Base-by-base conservation (phyloP, 805 yeast genomes). In the Maudiozyma barnettii region DNA sequence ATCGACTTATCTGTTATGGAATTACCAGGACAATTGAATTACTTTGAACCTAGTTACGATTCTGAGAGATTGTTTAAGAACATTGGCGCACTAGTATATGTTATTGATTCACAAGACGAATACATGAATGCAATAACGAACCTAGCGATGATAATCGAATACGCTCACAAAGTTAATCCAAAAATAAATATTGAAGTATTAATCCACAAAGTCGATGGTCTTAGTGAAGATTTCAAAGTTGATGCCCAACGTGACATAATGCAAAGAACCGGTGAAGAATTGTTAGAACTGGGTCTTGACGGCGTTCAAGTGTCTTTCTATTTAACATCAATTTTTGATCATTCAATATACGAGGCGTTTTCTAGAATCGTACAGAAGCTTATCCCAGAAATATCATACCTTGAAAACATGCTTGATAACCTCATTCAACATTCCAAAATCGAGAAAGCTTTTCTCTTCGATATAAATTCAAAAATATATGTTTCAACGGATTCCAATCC, bases 401-500 rank as follows among this genome's bases (percentile, higher is more conserved):
- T 93, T 53, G 98, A 93, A 55, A 88, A 86, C 61, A 72, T 93
- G 75, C 73, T 93, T 56, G 96, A 93, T 64, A 79, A 87, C 53
- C 70, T 93, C 50, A 90, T 91, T 54, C 89, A 86, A 52, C 93
- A 89, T 61, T 83, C 90, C 13, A 84, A 85, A 22, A 84, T 93
- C 51, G 99, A 93, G 54, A 93, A 93, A 69, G 91, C 93, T 18
- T 93, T 90, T 58, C 64, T 93, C 48, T 91, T 93, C 58, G 99
- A 93, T 61, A 79, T 91, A 22, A 85, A 86, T 59, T 84, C 96
- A 16, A 93, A 93, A 63, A 86, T 93, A 19, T 93, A 91, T 61
- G 89, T 91, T 43, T 96, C 97, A 5, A 91, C 98, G 0, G 99
- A 93, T 64, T 85, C 96, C 0, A 81, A 90, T 1, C 97, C 98